phyloP scores from a whole-genome alignment of 768 basidiomycete species.

The Collybiopsis confluens region DNA sequence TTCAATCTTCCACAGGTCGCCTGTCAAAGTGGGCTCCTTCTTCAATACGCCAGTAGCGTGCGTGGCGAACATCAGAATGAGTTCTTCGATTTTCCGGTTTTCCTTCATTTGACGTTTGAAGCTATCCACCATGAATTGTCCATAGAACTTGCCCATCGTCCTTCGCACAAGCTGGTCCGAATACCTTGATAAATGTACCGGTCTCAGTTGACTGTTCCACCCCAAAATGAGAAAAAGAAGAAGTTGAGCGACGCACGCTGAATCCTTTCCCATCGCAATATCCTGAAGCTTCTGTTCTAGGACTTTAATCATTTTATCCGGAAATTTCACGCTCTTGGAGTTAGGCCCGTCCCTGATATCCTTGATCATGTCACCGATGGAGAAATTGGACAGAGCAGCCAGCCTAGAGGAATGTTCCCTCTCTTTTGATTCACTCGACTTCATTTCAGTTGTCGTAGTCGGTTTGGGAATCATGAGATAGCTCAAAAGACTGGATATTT shows the following conservation, averaged over 20 bases:
- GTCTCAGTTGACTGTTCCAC: slow-evolving; percentile 1
- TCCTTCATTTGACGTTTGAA: slow-evolving; percentile 93
- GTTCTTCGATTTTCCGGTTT: slow-evolving; percentile 94
- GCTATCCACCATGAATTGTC: slow-evolving; percentile 77
- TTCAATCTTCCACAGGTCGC: slow-evolving; percentile 90
- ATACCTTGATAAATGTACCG: slow-evolving; percentile 58
- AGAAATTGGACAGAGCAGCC: slow-evolving; percentile 63
- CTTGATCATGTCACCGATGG: slow-evolving; percentile 77
- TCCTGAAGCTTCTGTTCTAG: slow-evolving; percentile 86
- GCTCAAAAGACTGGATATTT: slow-evolving; percentile 54
- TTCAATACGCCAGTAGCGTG: slow-evolving; percentile 82
- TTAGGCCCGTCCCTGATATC: slow-evolving; percentile 66
- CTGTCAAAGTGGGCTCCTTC: slow-evolving; percentile 81
- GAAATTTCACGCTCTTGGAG: slow-evolving; percentile 81
- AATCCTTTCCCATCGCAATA: slow-evolving; percentile 91
- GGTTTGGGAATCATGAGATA: slow-evolving; percentile 66
- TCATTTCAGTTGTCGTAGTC: slow-evolving; percentile 23
- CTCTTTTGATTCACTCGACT: slow-evolving; percentile 39
- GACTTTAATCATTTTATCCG: slow-evolving; percentile 89
- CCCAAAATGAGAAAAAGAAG: not conserved
- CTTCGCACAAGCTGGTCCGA: slow-evolving; percentile 86
- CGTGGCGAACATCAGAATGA: slow-evolving; percentile 94
- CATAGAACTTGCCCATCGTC: slow-evolving; percentile 91
- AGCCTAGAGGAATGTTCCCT: slow-evolving; percentile 68
- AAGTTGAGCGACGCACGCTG: slow-evolving; percentile 76